These are phyloP conservation scores for Ganoderma multipileum DNA, from an alignment of 1,284 basidiomycete species.

Conservation along the genomic window DNA sequence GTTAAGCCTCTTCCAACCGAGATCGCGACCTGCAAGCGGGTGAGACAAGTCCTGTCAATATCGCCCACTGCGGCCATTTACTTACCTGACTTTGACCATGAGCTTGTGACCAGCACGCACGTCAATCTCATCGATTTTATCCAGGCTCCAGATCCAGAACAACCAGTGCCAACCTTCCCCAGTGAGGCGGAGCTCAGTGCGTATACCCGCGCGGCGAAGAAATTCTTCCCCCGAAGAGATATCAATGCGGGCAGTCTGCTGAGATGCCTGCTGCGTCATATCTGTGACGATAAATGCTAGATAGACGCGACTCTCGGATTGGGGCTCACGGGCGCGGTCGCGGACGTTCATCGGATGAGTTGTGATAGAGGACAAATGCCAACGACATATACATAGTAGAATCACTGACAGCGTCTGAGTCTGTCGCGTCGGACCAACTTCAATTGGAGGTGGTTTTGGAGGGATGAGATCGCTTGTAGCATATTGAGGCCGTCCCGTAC, in stretches of 20 bases:
- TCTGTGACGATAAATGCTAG: background rate
- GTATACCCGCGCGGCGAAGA: background rate
- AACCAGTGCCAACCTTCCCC: slow-evolving; percentile 5
- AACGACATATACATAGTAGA: too few species aligned
- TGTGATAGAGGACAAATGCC: too few species aligned
- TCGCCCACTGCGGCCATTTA: background rate
- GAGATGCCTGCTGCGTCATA: slow-evolving; percentile 4
- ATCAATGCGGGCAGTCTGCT: background rate
- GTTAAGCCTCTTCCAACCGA: background rate
- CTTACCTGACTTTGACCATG: too few species aligned
- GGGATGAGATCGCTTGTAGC: too few species aligned
- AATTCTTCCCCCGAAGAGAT: background rate
- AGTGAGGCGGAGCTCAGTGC: slow-evolving; percentile 1
- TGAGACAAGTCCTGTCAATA: background rate
- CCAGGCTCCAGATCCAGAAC: slow-evolving; percentile 25
- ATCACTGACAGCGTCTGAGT: too few species aligned
- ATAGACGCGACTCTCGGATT: background rate
- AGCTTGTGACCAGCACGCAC: slow-evolving; percentile 28
- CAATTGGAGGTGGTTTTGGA: too few species aligned
- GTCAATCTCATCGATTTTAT: slow-evolving; percentile 48
- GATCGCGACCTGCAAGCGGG: background rate
- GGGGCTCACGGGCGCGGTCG: background rate
- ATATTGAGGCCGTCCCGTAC: too few species aligned
- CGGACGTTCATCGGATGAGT: background rate
- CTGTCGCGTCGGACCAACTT: too few species aligned